Conservation (phyloP, 768 basidiomycete species). For the Tricholoma furcatifolium region DNA sequence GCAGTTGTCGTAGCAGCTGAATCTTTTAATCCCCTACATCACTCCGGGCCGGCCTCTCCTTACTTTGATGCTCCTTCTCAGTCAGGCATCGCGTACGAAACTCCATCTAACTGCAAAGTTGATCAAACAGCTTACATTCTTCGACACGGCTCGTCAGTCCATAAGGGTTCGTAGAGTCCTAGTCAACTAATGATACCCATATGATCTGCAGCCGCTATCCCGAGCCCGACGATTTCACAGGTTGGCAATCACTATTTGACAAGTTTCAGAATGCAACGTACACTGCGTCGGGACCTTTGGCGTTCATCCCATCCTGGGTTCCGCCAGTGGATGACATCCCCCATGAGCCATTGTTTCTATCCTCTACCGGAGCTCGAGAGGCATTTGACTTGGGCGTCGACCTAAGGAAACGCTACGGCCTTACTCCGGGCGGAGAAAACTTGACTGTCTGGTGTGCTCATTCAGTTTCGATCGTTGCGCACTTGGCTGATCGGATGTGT, state of each 20-base stretch:
- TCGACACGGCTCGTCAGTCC: conserved; percentile 38
- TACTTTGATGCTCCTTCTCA: conserved; percentile 43
- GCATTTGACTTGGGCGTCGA: conserved; percentile 39
- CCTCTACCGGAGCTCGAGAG: conserved; percentile 37
- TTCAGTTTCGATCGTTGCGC: not conserved
- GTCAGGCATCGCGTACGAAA: conserved; percentile 27
- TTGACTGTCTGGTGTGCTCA: conserved; percentile 38
- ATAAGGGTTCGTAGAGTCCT: too few relatives aligned
- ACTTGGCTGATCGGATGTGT: not conserved
- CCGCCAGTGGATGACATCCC: conserved; percentile 37
- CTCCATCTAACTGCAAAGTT: conserved; percentile 37
- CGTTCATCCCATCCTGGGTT: conserved; percentile 40
- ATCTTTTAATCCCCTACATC: conserved; percentile 36
- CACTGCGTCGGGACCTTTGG: conserved; percentile 35
- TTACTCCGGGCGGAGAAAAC: conserved; percentile 39
- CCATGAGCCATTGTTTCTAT: conserved; percentile 38
- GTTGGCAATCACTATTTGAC: conserved; percentile 35
- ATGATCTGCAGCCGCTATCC: conserved; percentile 38
- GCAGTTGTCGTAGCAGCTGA: not conserved
- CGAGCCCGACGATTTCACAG: conserved; percentile 37
- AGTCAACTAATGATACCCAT: too few relatives aligned
- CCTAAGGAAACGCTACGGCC: conserved; percentile 35
- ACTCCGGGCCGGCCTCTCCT: conserved; percentile 41
- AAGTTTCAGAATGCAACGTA: conserved; percentile 42
- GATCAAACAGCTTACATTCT: conserved; percentile 45